Evolutionary conservation across 352 stramenopile genomes (phyloP), one percentile per base, ranked within the genome.

Genomic region (Globisporangium nagaii): DNA sequence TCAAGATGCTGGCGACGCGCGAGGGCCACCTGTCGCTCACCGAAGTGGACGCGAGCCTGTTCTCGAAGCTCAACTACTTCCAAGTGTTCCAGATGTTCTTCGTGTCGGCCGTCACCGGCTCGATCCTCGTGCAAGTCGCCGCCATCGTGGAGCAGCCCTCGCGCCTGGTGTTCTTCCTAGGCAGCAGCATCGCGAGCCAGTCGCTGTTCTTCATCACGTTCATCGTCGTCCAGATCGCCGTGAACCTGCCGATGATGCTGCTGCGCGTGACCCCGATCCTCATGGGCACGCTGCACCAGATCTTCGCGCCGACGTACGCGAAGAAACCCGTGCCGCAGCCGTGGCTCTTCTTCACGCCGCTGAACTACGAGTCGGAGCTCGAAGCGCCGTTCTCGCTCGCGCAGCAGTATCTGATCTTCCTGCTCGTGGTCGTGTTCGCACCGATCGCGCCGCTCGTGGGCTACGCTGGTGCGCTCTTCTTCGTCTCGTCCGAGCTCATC

Each of bases 21-120:
- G 81, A 92, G 59, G 81, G 81, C 27, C 73, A 92, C 54, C 52
- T 84, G 28, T 88, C 81, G 17, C 66, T 71, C 20, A 82, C 80
- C 25, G 73, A 87, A 43, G 72, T 92, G 13, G 68, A 85, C 47
- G 79, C 79, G 15, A 84, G 69, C 46, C 70, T 82, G 12, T 92
- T 92, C 55, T 72, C 72, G 13, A 92, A 92, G 63, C 63, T 92
- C 2, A 79, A 71, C 57, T 84, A 79, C 58, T 89, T 87, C 51
- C 81, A 92, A 59, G 66, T 86, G 27, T 81, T 92, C 55, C 79
- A 90, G 60, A 86, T 88, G 70, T 92, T 92, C 41, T 92, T 92
- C 52, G 79, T 92, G 28, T 81, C 81, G 27, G 73, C 73, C 19
- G 65, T 92, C 9, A 77, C 75, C 5, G 81, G 81, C 3, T 87